Conservation (phyloP, 441 rosid genomes). For the Brassica hybrid region DNA sequence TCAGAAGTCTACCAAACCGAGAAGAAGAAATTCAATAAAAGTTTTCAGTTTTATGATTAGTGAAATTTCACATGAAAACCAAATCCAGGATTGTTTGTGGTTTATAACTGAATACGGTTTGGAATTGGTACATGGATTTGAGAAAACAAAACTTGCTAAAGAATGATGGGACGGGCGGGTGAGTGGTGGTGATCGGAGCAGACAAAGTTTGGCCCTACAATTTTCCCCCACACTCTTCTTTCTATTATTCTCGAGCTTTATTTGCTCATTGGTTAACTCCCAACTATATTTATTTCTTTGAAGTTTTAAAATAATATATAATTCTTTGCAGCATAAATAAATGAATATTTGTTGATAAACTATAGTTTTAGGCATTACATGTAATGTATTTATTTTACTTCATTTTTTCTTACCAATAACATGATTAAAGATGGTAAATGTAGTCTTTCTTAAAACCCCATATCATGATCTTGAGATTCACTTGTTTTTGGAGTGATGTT, state of each 20-base stretch:
- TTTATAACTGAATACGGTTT: no score
- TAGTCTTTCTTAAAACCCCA: not conserved
- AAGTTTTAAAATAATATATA: not conserved
- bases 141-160: not conserved
- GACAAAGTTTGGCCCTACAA: slow-evolving; percentile 36
- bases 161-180: slow-evolving; percentile 23
- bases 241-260: slow-evolving; percentile 22
- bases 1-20: not conserved
- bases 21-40: not conserved
- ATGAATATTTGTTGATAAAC: not conserved
- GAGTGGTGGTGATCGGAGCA: slow-evolving; percentile 30
- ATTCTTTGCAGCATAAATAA: not conserved
- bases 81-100: no score
- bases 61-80: not conserved
- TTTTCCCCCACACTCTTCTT: slow-evolving; percentile 28
- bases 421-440: no score
- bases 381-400: not conserved
- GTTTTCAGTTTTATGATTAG: not conserved
- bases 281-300: not conserved
- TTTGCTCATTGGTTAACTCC: not conserved
- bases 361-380: not conserved
- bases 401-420: no score
- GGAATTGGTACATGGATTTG: no score
- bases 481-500: not conserved
- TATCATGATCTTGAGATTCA: not conserved